A percentile compares a stretch with the other conserved stretches of the same genome.
Evolutionary conservation across 2,329 filamentous ascomycete species (phyloP).

Genomic region (Ustilaginoidea virens): DNA sequence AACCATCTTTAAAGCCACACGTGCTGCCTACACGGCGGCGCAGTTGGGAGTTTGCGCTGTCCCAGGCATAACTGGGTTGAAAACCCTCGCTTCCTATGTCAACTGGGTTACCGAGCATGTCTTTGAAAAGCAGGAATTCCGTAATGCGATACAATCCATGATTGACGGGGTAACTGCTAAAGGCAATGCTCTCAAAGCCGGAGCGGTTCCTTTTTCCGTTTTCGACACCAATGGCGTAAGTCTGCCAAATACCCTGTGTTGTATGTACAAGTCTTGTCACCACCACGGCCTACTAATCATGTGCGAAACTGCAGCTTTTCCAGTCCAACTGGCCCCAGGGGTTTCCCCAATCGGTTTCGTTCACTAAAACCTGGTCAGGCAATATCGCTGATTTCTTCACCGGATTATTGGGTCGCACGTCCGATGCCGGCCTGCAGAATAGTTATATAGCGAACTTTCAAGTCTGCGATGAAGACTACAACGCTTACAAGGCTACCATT

Average conservation of each 20-base stretch:
- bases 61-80: background rate
- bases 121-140: background rate
- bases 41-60: background rate
- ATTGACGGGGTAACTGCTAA: conserved; percentile 1
- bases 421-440: background rate
- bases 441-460: background rate
- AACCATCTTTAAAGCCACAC: background rate
- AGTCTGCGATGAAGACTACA: conserved; percentile 1
- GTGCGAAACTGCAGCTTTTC: background rate
- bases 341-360: background rate
- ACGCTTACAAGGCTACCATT: background rate
- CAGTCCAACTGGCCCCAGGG: background rate
- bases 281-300: background rate
- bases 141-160: background rate
- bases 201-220: conserved; percentile 1
- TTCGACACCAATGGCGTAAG: background rate
- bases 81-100: background rate
- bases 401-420: background rate
- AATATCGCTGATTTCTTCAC: background rate
- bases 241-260: background rate
- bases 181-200: background rate
- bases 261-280: background rate
- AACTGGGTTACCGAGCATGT: background rate
- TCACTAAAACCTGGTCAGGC: background rate
- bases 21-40: background rate